A percentile compares a stretch with the other conserved stretches of the same genome.
Conservation (phyloP, 345 rosid species). For the Lepidium aucheri region DNA sequence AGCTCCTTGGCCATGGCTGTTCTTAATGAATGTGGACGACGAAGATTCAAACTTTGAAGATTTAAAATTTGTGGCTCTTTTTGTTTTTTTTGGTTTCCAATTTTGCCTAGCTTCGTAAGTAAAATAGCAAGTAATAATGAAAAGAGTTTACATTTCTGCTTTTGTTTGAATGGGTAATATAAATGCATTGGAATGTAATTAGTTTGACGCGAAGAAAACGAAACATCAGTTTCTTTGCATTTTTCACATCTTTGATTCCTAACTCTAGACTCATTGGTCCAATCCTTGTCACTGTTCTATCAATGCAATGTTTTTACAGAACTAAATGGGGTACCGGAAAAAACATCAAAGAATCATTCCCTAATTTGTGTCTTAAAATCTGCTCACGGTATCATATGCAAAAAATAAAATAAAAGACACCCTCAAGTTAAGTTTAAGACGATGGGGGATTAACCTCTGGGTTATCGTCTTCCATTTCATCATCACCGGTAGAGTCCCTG, state of each 20-base stretch:
- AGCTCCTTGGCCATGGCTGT: conserved; percentile 15
- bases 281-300: neutral
- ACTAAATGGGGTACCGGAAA: neutral
- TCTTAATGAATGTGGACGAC: neutral
- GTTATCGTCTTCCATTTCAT: conserved; percentile 41
- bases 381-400: neutral
- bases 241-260: conserved; percentile 4
- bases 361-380: neutral
- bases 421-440: conserved; percentile 12
- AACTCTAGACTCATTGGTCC: neutral
- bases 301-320: neutral
- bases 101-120: neutral
- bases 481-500: conserved; percentile 29
- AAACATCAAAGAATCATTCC: conserved; percentile 8
- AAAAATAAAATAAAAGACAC: neutral
- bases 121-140: too few species aligned
- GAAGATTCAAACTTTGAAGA: neutral
- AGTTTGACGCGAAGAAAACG: neutral
- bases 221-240: neutral
- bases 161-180: neutral
- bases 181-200: neutral
- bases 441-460: conserved; percentile 27
- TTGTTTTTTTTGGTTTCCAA: neutral
- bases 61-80: neutral
- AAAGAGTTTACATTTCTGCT: neutral